Evolutionary conservation across 139 green algal species (phyloP).

Genomic region (Coelastrella sp.): DNA sequence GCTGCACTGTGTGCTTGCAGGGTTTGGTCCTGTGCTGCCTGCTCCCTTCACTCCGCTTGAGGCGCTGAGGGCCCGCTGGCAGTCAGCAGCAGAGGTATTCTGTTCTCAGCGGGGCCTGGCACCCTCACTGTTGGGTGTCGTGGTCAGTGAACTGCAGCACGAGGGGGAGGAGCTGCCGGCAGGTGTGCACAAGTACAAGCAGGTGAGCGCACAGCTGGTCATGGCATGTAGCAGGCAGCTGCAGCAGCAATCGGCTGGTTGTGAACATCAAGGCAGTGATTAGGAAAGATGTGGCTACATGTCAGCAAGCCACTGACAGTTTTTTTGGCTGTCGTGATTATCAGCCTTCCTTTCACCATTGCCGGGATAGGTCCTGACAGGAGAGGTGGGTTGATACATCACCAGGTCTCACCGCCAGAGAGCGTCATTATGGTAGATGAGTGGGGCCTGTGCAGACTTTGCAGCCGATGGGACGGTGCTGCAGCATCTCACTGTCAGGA

Average conservation of each 20-base stretch:
- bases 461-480: neutral
- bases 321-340: too few species aligned
- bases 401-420: too few species aligned
- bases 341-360: too few species aligned
- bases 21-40: neutral
- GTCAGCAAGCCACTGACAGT: too few species aligned
- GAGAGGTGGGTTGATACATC: too few species aligned
- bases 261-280: neutral
- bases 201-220: neutral
- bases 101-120: neutral
- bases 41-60: slow-evolving; percentile 7
- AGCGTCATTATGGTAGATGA: too few species aligned
- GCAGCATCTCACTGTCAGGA: neutral
- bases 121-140: slow-evolving; percentile 32
- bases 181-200: slow-evolving; percentile 40
- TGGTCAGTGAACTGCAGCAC: slow-evolving; percentile 29
- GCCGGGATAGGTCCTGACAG: too few species aligned
- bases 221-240: neutral
- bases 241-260: neutral
- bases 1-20: neutral
- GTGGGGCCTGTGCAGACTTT: too few species aligned
- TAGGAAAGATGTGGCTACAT: neutral
- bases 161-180: neutral
- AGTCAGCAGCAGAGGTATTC: slow-evolving; percentile 34
- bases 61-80: slow-evolving; percentile 28